A percentile compares a stretch with the other conserved stretches of the same genome.
Evolutionary conservation across 2,329 filamentous ascomycete species (phyloP).

Genomic region (Bisporella sp.): DNA sequence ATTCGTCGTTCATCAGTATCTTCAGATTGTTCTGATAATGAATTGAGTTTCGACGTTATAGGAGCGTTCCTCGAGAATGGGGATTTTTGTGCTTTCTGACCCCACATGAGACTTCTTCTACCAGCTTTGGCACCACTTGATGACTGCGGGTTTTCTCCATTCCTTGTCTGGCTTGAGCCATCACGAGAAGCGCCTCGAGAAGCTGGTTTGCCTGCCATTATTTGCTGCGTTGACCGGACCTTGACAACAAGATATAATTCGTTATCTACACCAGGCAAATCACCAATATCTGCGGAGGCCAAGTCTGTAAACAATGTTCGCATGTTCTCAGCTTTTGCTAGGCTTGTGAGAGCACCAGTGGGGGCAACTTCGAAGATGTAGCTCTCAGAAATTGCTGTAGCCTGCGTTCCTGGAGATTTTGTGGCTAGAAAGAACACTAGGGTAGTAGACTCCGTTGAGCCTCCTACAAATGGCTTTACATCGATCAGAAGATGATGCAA

Average conservation of each 20-base stretch:
- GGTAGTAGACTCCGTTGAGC: slow-evolving; percentile 66
- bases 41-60: slow-evolving; percentile 40
- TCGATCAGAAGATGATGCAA: slow-evolving; percentile 80
- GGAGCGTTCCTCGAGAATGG: slow-evolving; percentile 43
- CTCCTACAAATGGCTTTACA: slow-evolving; percentile 73
- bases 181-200: slow-evolving; percentile 24
- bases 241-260: slow-evolving; percentile 81
- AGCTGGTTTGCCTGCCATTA: slow-evolving; percentile 18
- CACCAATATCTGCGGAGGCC: slow-evolving; percentile 47
- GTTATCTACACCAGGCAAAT: slow-evolving; percentile 53
- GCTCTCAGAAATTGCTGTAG: slow-evolving; percentile 71
- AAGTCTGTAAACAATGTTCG: slow-evolving; percentile 86
- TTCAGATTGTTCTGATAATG: slow-evolving; percentile 30
- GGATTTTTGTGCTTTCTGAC: slow-evolving; percentile 47
- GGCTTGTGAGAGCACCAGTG: slow-evolving; percentile 61
- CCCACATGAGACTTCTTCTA: slow-evolving; percentile 65
- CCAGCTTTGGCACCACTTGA: slow-evolving; percentile 44
- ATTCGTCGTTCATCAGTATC: background rate
- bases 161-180: slow-evolving; percentile 9
- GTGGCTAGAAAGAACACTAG: slow-evolving; percentile 73
- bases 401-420: slow-evolving; percentile 55
- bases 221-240: slow-evolving; percentile 37
- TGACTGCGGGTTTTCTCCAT: slow-evolving; percentile 35
- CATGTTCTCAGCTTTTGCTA: slow-evolving; percentile 60
- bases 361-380: slow-evolving; percentile 74